phyloP scores from a whole-genome alignment of 2,329 filamentous ascomycete genomes.

The Diaporthe destruens region DNA sequence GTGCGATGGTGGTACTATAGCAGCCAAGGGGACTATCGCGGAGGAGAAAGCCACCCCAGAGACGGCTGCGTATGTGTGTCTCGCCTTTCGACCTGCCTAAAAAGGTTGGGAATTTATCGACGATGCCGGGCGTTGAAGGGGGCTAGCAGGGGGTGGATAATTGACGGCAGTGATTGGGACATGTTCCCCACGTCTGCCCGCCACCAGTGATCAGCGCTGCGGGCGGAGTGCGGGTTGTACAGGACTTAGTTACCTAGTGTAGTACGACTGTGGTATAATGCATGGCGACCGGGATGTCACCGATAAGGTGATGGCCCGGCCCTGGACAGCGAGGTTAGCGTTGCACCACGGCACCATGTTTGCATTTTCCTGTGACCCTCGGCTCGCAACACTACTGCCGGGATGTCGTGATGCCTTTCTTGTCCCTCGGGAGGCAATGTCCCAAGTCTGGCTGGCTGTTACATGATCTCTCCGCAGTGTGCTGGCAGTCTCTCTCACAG shows the following conservation, averaged over 20 bases:
- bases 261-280: not conserved
- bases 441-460: conserved; percentile 14
- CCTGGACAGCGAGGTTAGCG: conserved; percentile 21
- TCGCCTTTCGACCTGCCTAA: conserved; percentile 31
- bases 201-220: conserved; percentile 19
- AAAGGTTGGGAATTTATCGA: conserved; percentile 4
- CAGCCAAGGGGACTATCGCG: conserved; percentile 25
- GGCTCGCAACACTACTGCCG: conserved; percentile 14
- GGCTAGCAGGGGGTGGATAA: conserved; percentile 18
- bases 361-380: not conserved
- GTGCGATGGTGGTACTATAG: conserved; percentile 18
- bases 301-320: conserved; percentile 31
- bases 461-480: not conserved
- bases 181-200: conserved; percentile 15
- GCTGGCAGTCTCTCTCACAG: not conserved
- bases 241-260: not conserved
- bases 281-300: conserved; percentile 28
- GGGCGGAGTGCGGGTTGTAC: not conserved
- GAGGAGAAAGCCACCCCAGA: conserved; percentile 19
- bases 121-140: conserved; percentile 17
- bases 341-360: conserved; percentile 15
- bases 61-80: not conserved
- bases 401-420: conserved; percentile 22
- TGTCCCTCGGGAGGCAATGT: conserved; percentile 1
- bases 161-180: conserved; percentile 34